A percentile compares a stretch with the other conserved stretches of the same genome.
Evolutionary conservation across 306 rosid genomes (phyloP).

Genomic region (Cajanus cajan): DNA sequence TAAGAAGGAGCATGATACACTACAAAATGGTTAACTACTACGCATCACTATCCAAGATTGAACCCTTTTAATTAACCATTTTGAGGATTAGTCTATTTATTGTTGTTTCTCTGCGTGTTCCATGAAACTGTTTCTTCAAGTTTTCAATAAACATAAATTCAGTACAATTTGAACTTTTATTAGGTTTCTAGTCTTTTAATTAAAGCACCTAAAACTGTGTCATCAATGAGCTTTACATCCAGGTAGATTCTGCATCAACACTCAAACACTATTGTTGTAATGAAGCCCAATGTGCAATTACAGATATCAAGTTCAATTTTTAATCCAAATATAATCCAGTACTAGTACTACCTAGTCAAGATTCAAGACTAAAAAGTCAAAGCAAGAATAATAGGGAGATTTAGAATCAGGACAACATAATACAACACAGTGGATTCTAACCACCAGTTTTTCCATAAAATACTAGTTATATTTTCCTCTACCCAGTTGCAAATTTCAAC

Average conservation of each 20-base stretch:
- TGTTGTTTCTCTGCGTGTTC: too few relatives aligned
- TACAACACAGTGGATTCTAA: neutral
- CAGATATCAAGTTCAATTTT: neutral
- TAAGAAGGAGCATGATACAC: too few relatives aligned
- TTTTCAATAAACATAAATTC: too few relatives aligned
- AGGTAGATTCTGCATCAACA: neutral
- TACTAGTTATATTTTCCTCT: slow-evolving; percentile 10
- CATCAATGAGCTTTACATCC: neutral
- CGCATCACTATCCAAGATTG: neutral
- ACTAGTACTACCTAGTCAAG: slow-evolving; percentile 5
- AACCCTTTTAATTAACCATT: neutral
- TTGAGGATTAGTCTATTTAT: too few relatives aligned
- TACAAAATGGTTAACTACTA: neutral
- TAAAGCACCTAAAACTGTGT: neutral
- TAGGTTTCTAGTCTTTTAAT: neutral
- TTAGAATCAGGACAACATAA: neutral
- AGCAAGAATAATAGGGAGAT: neutral
- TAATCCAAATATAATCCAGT: neutral
- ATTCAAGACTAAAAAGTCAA: slow-evolving; percentile 5
- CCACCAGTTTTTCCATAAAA: slow-evolving; percentile 16
- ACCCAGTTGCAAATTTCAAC: slow-evolving; percentile 29
- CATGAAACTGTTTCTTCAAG: too few relatives aligned
- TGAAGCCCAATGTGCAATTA: neutral
- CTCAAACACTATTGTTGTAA: neutral
- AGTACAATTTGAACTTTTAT: too few relatives aligned